A percentile compares a stretch with the other conserved stretches of the same genome.
Evolutionary conservation across 352 stramenopile genomes (phyloP).

Genomic region (Phytophthora ramorum): DNA sequence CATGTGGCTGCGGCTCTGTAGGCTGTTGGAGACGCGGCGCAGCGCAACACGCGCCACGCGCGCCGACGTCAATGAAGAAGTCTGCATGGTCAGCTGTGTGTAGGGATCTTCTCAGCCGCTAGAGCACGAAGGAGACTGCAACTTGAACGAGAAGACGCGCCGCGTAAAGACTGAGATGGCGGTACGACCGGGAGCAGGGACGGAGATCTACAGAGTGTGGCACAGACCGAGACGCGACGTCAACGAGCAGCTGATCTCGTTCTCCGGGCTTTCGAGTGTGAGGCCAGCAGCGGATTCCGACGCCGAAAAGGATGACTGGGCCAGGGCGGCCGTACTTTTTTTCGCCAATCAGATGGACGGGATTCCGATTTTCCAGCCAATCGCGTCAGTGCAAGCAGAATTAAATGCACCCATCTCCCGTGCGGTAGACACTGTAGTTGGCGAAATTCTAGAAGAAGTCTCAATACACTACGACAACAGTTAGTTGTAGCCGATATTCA

Average conservation of each 20-base stretch:
- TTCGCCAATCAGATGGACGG: constrained; percentile 19
- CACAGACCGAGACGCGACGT: constrained; percentile 5
- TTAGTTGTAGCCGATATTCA: neutral
- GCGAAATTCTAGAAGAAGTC: neutral
- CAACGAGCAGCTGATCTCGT: constrained; percentile 6
- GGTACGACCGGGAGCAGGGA: neutral
- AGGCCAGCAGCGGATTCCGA: constrained; percentile 16
- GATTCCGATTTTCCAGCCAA: constrained; percentile 8
- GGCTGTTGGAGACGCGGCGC: constrained; percentile 15
- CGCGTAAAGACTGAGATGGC: neutral
- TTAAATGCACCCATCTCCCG: neutral
- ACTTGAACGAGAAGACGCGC: constrained; percentile 3
- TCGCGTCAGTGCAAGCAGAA: neutral
- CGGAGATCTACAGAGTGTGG: neutral
- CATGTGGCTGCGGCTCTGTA: constrained; percentile 5
- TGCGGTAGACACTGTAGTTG: neutral
- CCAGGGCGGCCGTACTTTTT: constrained; percentile 23
- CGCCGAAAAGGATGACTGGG: constrained; percentile 38
- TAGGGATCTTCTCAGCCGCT: constrained; percentile 6
- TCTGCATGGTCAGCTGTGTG: constrained; percentile 25
- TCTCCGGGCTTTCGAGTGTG: constrained; percentile 22
- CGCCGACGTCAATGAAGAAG: constrained; percentile 30
- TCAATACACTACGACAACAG: no score
- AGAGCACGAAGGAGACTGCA: neutral
- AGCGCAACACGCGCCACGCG: constrained; percentile 27